These are phyloP conservation scores for Cocos nucifera DNA, from an alignment of 176 grass and related monocot genomes.

Conservation along the genomic window DNA sequence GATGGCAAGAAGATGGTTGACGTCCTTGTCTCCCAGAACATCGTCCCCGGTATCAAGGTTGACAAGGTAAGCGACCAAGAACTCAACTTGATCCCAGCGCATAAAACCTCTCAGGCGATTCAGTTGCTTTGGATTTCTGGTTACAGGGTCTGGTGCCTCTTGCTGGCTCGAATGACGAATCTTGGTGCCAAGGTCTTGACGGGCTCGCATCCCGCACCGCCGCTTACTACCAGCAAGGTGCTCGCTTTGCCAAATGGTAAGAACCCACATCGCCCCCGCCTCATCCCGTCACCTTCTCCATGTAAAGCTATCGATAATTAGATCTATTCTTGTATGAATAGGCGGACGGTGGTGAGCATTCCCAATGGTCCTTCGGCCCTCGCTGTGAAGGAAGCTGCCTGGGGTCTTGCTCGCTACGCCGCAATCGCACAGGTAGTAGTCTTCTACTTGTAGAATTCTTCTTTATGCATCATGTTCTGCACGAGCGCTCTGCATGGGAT, in stretches of 20 bases:
- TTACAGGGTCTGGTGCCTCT: constrained; percentile 13
- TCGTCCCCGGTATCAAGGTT: constrained; percentile 16
- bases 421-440: constrained; percentile 4
- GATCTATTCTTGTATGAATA: not conserved
- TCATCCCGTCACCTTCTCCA: not conserved
- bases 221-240: constrained; percentile 21
- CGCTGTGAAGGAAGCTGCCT: constrained; percentile 15
- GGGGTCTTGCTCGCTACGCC: constrained; percentile 23
- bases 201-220: constrained; percentile 18
- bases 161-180: constrained; percentile 13
- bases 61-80: constrained; percentile 12
- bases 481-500: not conserved
- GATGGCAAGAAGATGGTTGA: constrained; percentile 15
- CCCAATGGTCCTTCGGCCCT: constrained; percentile 15
- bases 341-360: constrained; percentile 13
- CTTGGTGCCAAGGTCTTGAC: constrained; percentile 19
- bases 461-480: not conserved
- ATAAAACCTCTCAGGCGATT: too few relatives aligned
- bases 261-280: not conserved
- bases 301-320: too few relatives aligned
- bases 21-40: constrained; percentile 9
- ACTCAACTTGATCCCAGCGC: too few relatives aligned
- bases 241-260: constrained; percentile 22
- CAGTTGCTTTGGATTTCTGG: not conserved
- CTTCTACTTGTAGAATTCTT: not conserved